phyloP scores from a whole-genome alignment of 2,329 filamentous ascomycete genomes.

The Helotiales sp. region DNA sequence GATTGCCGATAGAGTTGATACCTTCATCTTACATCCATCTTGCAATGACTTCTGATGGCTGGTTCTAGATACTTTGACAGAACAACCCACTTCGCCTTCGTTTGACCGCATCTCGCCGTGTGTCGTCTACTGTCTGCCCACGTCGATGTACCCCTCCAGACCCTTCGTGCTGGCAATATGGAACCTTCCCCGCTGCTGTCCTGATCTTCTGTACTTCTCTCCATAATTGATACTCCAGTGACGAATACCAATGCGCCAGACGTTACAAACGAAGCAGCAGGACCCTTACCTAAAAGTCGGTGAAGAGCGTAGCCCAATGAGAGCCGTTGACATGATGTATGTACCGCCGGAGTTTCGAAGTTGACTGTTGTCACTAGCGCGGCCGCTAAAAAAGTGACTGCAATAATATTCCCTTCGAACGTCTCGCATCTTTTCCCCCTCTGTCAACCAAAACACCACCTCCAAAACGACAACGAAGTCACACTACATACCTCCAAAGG shows the following conservation, averaged over 20 bases:
- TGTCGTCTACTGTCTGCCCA: background rate
- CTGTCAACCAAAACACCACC: conserved; percentile 28
- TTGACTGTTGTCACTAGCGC: too few relatives aligned
- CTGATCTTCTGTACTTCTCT: background rate
- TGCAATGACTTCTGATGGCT: background rate
- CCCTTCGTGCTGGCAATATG: background rate
- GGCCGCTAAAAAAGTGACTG: conserved; percentile 24
- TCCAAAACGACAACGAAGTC: conserved; percentile 65
- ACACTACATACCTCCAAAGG: conserved; percentile 44
- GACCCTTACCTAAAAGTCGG: conserved; percentile 9
- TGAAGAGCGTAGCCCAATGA: conserved; percentile 13
- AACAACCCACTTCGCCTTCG: background rate
- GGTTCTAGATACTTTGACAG: background rate
- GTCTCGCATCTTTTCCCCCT: conserved; percentile 27
- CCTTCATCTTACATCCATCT: background rate
- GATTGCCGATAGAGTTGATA: background rate
- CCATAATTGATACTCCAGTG: conserved; percentile 11
- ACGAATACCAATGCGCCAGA: conserved; percentile 9
- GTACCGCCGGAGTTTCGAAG: too few relatives aligned
- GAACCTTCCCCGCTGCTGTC: background rate
- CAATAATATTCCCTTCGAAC: background rate
- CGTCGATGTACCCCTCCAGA: background rate
- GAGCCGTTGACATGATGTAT: too few relatives aligned
- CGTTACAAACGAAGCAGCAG: background rate
- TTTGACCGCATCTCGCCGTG: background rate